Conservation (phyloP, 495 filamentous ascomycete genomes). For the Xylaria flabelliformis region DNA sequence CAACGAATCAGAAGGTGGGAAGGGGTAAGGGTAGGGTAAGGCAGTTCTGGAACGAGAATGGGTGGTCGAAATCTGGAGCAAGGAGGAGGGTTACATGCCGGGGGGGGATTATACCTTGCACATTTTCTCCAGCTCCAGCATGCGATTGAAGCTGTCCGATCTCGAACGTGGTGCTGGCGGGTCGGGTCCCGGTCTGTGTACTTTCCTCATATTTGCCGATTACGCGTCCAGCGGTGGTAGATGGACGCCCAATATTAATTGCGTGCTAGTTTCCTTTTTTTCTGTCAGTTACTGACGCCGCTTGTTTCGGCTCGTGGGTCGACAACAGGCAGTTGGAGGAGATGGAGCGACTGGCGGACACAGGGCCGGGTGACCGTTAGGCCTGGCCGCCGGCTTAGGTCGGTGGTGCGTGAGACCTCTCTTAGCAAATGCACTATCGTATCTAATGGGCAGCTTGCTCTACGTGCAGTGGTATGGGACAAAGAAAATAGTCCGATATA, state of each 20-base stretch:
- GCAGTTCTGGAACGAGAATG: constrained; percentile 28
- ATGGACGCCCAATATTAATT: constrained; percentile 30
- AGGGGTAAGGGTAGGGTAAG: constrained; percentile 28
- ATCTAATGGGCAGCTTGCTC: constrained; percentile 24
- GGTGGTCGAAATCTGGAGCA: constrained; percentile 32
- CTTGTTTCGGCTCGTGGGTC: constrained; percentile 20
- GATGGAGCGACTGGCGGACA: constrained; percentile 24
- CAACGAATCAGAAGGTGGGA: constrained; percentile 31
- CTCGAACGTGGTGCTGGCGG: constrained; percentile 39
- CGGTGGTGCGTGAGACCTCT: constrained; percentile 18
- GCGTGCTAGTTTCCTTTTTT: constrained; percentile 11
- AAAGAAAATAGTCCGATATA: constrained; percentile 27
- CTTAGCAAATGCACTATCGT: constrained; percentile 25
- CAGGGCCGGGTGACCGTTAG: constrained; percentile 31
- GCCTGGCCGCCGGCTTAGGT: constrained; percentile 23
- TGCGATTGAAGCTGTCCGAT: constrained; percentile 53
- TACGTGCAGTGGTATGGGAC: constrained; percentile 18
- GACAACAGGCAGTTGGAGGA: constrained; percentile 22
- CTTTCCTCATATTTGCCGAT: constrained; percentile 45
- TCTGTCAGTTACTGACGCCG: neutral
- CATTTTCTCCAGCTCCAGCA: constrained; percentile 60
- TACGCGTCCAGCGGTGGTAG: constrained; percentile 39
- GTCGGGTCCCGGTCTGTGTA: constrained; percentile 37
- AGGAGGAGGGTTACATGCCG: constrained; percentile 46
- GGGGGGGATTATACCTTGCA: constrained; percentile 53